A percentile compares a stretch with the other conserved stretches of the same genome.
phyloP scores from a whole-genome alignment of 192 early-diverging fungal genomes.

The Linnemannia exigua region DNA sequence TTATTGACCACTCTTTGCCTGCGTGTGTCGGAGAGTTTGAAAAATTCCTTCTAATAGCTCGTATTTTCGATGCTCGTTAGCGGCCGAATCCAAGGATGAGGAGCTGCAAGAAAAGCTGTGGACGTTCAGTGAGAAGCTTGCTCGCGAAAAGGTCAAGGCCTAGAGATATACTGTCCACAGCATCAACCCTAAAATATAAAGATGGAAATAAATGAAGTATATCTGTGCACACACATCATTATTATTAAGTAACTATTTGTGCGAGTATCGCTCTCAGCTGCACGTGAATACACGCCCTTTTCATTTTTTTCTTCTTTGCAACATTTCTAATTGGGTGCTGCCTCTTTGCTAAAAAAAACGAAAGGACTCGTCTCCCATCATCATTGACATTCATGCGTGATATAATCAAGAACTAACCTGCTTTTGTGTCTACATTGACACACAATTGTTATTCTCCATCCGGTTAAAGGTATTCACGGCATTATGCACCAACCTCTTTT shows the following conservation, averaged over 20 bases:
- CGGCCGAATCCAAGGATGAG: conserved; percentile 16
- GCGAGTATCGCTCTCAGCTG: no score
- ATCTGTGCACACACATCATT: no score
- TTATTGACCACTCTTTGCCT: neutral
- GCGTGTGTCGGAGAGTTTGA: neutral
- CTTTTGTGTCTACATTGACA: neutral
- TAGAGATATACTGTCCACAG: no score
- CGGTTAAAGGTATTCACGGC: neutral
- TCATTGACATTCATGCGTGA: neutral
- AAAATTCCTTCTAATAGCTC: neutral
- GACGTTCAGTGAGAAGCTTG: conserved; percentile 42
- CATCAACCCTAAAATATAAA: no score
- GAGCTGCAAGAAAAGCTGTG: conserved; percentile 32
- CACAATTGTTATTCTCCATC: neutral
- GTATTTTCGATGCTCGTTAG: neutral
- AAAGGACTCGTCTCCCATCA: neutral
- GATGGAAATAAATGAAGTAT: no score
- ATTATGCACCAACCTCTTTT: neutral
- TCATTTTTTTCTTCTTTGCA: neutral
- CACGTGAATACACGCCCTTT: no score
- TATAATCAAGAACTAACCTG: neutral
- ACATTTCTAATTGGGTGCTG: neutral
- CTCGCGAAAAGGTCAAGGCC: neutral
- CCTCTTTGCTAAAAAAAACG: neutral
- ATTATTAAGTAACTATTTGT: no score